phyloP scores from a whole-genome alignment of 148 eudicot species.

The Rhododendron vialii region DNA sequence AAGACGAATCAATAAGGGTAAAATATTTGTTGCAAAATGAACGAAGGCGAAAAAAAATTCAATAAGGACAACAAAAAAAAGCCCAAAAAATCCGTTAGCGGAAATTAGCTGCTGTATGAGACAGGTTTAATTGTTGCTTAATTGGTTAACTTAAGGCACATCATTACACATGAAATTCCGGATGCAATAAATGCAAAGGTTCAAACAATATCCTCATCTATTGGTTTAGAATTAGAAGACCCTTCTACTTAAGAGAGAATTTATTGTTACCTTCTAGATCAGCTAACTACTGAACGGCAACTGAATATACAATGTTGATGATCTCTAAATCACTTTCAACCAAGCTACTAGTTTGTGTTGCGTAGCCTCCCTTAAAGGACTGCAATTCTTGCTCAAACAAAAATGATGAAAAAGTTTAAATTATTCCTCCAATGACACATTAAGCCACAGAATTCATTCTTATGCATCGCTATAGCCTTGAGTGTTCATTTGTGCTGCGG shows the following conservation, averaged over 20 bases:
- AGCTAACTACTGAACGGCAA: background rate
- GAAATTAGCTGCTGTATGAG: background rate
- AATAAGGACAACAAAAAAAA: no score
- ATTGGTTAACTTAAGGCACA: background rate
- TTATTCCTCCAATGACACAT: background rate
- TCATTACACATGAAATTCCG: background rate
- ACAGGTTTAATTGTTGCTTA: background rate
- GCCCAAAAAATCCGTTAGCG: no score
- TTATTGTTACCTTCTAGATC: background rate
- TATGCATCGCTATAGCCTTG: constrained; percentile 49
- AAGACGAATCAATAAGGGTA: no score
- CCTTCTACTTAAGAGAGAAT: background rate
- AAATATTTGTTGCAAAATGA: no score
- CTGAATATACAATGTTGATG: background rate
- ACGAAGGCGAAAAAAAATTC: no score
- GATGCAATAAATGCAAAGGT: background rate
- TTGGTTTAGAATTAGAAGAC: background rate
- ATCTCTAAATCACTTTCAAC: background rate
- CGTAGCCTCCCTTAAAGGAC: background rate
- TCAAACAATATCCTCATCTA: background rate
- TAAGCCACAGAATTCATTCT: background rate
- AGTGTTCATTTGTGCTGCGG: constrained; percentile 22
- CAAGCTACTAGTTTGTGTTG: background rate
- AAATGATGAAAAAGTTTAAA: background rate
- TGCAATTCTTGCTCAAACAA: background rate